Conservation (phyloP, 768 basidiomycete genomes). For the Zangia roseola region DNA sequence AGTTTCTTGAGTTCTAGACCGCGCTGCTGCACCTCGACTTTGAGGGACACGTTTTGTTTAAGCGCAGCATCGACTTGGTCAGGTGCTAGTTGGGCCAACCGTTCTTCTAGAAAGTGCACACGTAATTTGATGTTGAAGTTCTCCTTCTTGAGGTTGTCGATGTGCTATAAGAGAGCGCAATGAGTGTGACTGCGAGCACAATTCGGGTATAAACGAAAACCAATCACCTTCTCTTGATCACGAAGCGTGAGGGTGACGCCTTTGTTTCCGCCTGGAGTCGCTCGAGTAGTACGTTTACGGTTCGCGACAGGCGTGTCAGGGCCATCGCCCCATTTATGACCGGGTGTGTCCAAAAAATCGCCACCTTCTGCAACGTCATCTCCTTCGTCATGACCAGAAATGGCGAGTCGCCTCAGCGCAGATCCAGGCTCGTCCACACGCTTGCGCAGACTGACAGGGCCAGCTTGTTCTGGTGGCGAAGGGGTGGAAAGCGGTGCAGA, state of each 20-base stretch:
- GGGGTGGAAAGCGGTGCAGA: slow-evolving; percentile 52
- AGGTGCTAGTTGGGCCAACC: slow-evolving; percentile 83
- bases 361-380: slow-evolving; percentile 39
- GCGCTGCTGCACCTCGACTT: slow-evolving; percentile 87
- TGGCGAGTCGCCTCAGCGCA: slow-evolving; percentile 40
- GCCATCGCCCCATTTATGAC: slow-evolving; percentile 48
- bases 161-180: slow-evolving; percentile 56
- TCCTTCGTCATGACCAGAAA: slow-evolving; percentile 33
- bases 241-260: slow-evolving; percentile 70
- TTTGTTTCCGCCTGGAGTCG: slow-evolving; percentile 28
- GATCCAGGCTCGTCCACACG: slow-evolving; percentile 41
- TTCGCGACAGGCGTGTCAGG: slow-evolving; percentile 52
- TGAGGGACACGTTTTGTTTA: slow-evolving; percentile 91
- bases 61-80: slow-evolving; percentile 91
- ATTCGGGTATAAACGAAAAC: not conserved
- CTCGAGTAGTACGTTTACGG: slow-evolving; percentile 40
- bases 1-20: slow-evolving; percentile 90
- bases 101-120: slow-evolving; percentile 93
- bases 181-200: not conserved
- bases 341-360: slow-evolving; percentile 55
- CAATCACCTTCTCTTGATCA: slow-evolving; percentile 92
- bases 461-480: slow-evolving; percentile 40
- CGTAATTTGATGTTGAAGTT: slow-evolving; percentile 96
- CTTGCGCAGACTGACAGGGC: slow-evolving; percentile 32
- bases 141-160: slow-evolving; percentile 94